Base-by-base conservation (phyloP, 139 green algal genomes). In the Spirogloea muscicola region DNA sequence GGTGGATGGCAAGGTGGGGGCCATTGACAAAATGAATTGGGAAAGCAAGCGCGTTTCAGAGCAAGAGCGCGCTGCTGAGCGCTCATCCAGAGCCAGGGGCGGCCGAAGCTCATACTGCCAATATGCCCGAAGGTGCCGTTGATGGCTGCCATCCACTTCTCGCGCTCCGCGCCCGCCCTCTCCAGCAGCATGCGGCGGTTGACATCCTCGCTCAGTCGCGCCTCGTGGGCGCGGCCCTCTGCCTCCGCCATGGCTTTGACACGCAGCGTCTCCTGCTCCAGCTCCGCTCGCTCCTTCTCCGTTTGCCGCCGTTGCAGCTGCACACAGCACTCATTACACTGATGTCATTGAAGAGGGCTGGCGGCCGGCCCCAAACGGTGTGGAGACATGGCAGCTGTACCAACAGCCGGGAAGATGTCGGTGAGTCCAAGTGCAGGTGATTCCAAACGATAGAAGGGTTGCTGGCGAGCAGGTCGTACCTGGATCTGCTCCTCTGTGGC, bases 131-230 rank as follows among this genome's bases (percentile, higher is more conserved):
- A 95, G 0, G 89, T 88, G 0, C 89, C 87, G 52, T 97, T 94
- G 83, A 97, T 95, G 38, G 86, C 85, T 80, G 93, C 89, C 6
- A 97, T 60, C 43, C 84, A 49, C 44, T 89, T 88, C 74, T 91
- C 86, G 2, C 80, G 85, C 51, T 94, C 89, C 72, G 90, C 87
- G 21, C 91, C 57, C 16, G 66, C 37, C 48, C 39, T 43, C 42
- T 63, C 66, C 40, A 87, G 39, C 64, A 87, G 49, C 49, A 80
- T 49, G 40, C 79, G 75, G 5, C 91, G 74, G 87, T 96, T 95
- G 42, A 99, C 86, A 81, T 99, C 95, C 81, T 97, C 94, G 78
- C 97, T 98, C 71, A 90, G 85, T 1, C 93, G 82, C 18, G 86
- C 82, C 84, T 99, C 95, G 66, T 87, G 83, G 36, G 90, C 89